Evolutionary conservation across 2,329 filamentous ascomycete genomes (phyloP).

Genomic region (Exserohilum rostratum): DNA sequence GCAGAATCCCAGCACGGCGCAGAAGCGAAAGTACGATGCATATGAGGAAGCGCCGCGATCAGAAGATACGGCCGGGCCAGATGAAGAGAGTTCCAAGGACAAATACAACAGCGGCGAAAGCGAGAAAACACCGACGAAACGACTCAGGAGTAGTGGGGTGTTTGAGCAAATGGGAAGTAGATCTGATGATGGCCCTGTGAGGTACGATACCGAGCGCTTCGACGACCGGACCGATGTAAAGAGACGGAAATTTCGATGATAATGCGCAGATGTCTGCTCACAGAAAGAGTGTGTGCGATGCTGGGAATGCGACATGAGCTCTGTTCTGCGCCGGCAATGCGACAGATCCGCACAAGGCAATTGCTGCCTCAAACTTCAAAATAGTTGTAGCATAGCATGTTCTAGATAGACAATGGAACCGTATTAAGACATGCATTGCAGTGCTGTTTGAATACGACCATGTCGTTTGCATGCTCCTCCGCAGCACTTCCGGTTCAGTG

Average conservation of each 20-base stretch:
- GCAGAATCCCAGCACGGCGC: constrained; percentile 41
- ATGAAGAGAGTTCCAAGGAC: constrained; percentile 17
- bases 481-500: constrained; percentile 12
- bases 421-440: background rate
- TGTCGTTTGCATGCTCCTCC: background rate
- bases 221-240: constrained; percentile 22
- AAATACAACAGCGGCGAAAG: constrained; percentile 17
- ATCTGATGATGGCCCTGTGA: constrained; percentile 16
- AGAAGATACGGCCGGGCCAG: constrained; percentile 24
- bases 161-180: constrained; percentile 34
- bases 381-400: background rate
- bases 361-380: background rate
- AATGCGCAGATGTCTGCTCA: background rate
- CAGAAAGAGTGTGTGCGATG: background rate
- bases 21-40: constrained; percentile 42
- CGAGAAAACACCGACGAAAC: constrained; percentile 33
- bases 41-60: constrained; percentile 30
- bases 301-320: background rate
- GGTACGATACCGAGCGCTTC: constrained; percentile 10
- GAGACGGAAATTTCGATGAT: constrained; percentile 20
- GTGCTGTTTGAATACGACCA: background rate
- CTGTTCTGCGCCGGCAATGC: background rate
- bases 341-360: background rate
- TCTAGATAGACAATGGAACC: background rate
- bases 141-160: constrained; percentile 30